Conservation (phyloP, 2,329 filamentous ascomycete genomes). For the Mariannaea sp. region DNA sequence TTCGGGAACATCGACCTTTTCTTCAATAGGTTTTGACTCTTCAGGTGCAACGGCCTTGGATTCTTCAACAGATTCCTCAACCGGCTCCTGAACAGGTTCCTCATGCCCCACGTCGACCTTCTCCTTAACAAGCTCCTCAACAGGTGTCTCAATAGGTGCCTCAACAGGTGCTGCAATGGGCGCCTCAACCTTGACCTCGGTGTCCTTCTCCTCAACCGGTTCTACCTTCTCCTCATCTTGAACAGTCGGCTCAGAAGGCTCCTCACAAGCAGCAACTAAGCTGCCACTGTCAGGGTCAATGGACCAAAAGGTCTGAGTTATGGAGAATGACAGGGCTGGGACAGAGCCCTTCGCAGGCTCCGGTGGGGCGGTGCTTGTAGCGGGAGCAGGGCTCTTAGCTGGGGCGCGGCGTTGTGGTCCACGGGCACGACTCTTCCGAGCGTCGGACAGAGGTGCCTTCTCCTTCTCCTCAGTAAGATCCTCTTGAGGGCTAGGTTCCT, state of each 20-base stretch:
- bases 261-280: conserved; percentile 38
- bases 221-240: conserved; percentile 9
- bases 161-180: background rate
- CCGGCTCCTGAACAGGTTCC: too few relatives aligned
- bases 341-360: conserved; percentile 36
- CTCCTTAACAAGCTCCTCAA: background rate
- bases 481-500: conserved; percentile 64
- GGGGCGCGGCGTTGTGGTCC: conserved; percentile 81
- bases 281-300: conserved; percentile 57
- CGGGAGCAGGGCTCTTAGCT: conserved; percentile 61
- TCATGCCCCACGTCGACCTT: too few relatives aligned
- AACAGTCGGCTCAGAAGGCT: conserved; percentile 12
- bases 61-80: background rate
- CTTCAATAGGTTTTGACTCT: conserved; percentile 9
- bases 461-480: conserved; percentile 63
- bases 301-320: conserved; percentile 55
- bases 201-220: conserved; percentile 6
- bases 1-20: conserved; percentile 7
- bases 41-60: background rate
- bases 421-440: conserved; percentile 85
- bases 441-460: conserved; percentile 82
- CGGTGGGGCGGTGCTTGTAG: conserved; percentile 51
- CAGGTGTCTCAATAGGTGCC: background rate
- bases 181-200: conserved; percentile 6
- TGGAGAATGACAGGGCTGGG: conserved; percentile 52